Percentiles rank a stretch among this genome's conserved stretches.
Conservation (phyloP, 2,329 filamentous ascomycete genomes). For the Dendrostoma leiphaemia region DNA sequence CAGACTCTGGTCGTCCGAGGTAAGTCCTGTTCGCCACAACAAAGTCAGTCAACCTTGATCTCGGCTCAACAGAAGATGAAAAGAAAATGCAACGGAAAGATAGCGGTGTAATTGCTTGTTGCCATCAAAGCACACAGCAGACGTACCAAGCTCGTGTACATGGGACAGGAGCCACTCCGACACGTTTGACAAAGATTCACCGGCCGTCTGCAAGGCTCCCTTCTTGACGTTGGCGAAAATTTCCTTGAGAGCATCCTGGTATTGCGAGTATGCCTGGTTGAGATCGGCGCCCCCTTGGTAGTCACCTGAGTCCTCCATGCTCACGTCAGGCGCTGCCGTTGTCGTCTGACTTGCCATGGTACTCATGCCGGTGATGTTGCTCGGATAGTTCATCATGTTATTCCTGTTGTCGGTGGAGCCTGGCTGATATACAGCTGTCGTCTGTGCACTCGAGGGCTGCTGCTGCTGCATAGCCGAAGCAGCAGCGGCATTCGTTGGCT, state of each 20-base stretch:
- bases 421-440: conserved; percentile 65
- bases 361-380: conserved; percentile 45
- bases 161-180: conserved; percentile 57
- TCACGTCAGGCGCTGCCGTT: conserved; percentile 41
- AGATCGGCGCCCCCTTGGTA: conserved; percentile 53
- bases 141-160: conserved; percentile 54
- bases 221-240: conserved; percentile 71
- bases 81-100: neutral
- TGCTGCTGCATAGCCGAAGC: conserved; percentile 53
- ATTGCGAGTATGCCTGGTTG: conserved; percentile 68
- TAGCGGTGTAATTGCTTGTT: neutral
- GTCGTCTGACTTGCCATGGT: conserved; percentile 41
- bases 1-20: conserved; percentile 75
- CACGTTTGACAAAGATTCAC: conserved; percentile 50
- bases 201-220: conserved; percentile 47
- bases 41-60: neutral
- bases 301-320: conserved; percentile 55
- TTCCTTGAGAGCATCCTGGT: conserved; percentile 58
- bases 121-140: conserved; percentile 9
- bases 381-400: conserved; percentile 55
- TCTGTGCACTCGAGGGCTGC: conserved; percentile 44
- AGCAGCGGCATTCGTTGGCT: conserved; percentile 60
- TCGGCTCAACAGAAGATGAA: neutral
- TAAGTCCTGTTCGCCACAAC: conserved; percentile 61
- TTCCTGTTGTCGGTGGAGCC: conserved; percentile 50